Base-by-base conservation (phyloP, 2,329 filamentous ascomycete species). In the Paecilomyces sp. region DNA sequence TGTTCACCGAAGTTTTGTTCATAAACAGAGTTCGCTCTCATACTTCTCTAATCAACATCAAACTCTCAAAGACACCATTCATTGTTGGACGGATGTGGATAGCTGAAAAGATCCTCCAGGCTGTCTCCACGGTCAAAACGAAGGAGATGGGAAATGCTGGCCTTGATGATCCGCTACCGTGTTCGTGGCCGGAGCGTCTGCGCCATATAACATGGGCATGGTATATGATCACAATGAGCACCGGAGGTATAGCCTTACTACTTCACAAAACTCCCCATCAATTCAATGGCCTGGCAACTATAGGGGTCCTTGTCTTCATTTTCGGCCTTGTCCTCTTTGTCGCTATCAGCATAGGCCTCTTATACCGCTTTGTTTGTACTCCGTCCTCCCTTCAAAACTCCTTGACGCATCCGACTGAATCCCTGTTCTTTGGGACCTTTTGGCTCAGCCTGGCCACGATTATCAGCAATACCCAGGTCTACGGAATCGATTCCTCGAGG, bases 211-310 rank as follows among this genome's bases (percentile, higher is more conserved):
- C 83, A 0, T 86, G 84, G 85, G 84, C 83, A 15, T 90, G 87
- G 87, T 91, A 86, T 72, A 87, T 86, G 0, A 77, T 84, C 30
- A 85, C 86, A 2, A 90, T 90, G 88, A 87, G 85, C 41, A 89
- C 87, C 0, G 88, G 88, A n/a, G 87, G 87, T 0, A 74, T 91
- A 1, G 82, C 87, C 0, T 61, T 61, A 41, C 79, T 90, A 12
- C 79, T 91, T 51, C 83, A 87, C 53, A 59, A 60, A n/a, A 76
- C 75, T 8, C 88, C 88, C 3, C 83, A 85, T 64, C 77, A 80
- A 61, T 91, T 91, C 68, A 70, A 75, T 0, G 87, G 87, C 0
- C 76, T 90, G 0, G 70, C 72, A 2, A 81, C 81, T 1, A 86
- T 90, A 55, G 88, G 88, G 1, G 79, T 83, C 41, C 80, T 85